Evolutionary conservation across 129 eudicot genomes (phyloP).

Genomic region (Flaveria robusta): DNA sequence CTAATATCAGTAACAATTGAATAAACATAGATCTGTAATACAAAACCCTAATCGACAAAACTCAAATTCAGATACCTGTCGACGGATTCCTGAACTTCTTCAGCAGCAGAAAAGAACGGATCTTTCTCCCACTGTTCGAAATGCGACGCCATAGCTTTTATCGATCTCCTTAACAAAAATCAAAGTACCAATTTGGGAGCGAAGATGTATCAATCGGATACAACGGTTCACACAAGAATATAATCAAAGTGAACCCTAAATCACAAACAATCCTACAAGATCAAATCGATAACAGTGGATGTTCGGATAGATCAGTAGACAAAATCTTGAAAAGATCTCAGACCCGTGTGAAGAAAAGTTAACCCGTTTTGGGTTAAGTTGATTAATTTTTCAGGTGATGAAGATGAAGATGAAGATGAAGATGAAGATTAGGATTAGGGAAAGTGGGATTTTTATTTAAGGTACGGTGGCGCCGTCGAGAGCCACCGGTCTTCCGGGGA

Average conservation of each 20-base stretch:
- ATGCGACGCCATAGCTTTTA: conserved; percentile 54
- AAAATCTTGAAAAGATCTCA: background rate
- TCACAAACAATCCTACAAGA: background rate
- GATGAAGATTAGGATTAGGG: conserved; percentile 1
- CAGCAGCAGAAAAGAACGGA: conserved; percentile 92
- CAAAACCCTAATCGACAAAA: conserved; percentile 21
- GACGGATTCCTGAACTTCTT: conserved; percentile 94
- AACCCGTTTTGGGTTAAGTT: conserved; percentile 7
- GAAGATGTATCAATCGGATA: conserved; percentile 12
- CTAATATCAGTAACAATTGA: conserved; percentile 3
- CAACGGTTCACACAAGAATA: background rate
- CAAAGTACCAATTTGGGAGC: conserved; percentile 6
- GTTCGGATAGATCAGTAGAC: background rate
- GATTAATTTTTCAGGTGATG: background rate
- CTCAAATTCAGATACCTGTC: conserved; percentile 60
- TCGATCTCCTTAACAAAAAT: background rate
- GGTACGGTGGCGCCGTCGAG: conserved; percentile 24
- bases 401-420: background rate
- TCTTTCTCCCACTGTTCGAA: conserved; percentile 97
- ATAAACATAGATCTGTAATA: conserved; percentile 1
- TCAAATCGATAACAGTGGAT: background rate
- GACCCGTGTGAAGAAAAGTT: background rate
- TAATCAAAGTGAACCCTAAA: conserved; percentile 24
- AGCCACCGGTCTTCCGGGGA: conserved; percentile 28
- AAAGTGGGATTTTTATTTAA: background rate